Conservation (phyloP, 352 stramenopile genomes). For the Phytophthora crassamura region DNA sequence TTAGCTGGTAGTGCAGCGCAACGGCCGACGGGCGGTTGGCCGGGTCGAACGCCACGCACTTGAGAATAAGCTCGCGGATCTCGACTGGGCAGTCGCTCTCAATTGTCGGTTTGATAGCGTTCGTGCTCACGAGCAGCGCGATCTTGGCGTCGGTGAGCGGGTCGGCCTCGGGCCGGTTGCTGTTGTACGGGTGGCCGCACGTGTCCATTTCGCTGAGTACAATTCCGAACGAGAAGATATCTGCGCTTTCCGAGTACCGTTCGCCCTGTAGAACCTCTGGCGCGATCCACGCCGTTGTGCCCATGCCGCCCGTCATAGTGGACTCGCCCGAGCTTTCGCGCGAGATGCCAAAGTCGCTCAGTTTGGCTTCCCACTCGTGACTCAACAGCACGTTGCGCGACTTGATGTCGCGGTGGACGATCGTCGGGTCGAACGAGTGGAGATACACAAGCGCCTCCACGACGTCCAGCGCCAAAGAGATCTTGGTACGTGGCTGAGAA, state of each 20-base stretch:
- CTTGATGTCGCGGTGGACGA: constrained; percentile 66
- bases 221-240: constrained; percentile 79
- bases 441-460: constrained; percentile 54
- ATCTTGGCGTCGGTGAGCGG: constrained; percentile 48
- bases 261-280: constrained; percentile 70
- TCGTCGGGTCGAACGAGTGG: constrained; percentile 48
- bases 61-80: constrained; percentile 48
- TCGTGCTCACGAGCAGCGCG: constrained; percentile 55
- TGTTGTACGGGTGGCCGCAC: constrained; percentile 44
- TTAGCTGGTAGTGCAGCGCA: constrained; percentile 66
- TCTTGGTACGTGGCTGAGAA: constrained; percentile 36
- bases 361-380: constrained; percentile 44
- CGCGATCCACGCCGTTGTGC: constrained; percentile 66
- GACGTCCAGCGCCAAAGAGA: constrained; percentile 43
- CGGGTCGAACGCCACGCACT: constrained; percentile 54
- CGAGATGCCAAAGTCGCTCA: constrained; percentile 68
- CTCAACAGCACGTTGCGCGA: constrained; percentile 53
- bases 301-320: constrained; percentile 55
- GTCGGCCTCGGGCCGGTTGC: constrained; percentile 26
- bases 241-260: constrained; percentile 61
- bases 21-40: constrained; percentile 54
- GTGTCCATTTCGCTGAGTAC: constrained; percentile 59
- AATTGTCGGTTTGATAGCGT: constrained; percentile 55
- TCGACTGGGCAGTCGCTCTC: constrained; percentile 48
- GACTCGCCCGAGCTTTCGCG: constrained; percentile 28